phyloP scores from a whole-genome alignment of 2,329 filamentous ascomycete genomes.

The Pezicula radicicola region DNA sequence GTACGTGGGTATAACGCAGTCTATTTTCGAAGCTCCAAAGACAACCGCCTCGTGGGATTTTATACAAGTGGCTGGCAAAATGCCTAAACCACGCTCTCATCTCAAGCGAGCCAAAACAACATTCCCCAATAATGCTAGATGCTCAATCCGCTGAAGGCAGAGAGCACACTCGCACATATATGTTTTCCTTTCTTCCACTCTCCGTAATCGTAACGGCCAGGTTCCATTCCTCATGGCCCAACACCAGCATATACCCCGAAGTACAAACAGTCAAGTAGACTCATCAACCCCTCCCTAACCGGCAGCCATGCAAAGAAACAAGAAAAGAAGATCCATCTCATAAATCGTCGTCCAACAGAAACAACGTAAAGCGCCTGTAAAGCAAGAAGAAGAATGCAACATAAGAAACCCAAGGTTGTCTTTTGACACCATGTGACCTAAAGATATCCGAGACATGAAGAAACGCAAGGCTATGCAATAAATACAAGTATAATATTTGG shows the following conservation, averaged over 20 bases:
- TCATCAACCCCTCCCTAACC: background rate
- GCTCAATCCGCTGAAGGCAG: constrained; percentile 5
- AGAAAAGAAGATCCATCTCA: constrained; percentile 1
- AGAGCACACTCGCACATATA: constrained; percentile 8
- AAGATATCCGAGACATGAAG: constrained; percentile 1
- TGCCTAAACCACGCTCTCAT: background rate
- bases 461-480: constrained; percentile 26
- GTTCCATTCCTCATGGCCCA: background rate
- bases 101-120: background rate
- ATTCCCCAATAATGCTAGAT: background rate
- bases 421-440: background rate
- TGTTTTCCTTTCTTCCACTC: constrained; percentile 1
- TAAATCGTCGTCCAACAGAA: background rate
- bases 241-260: background rate
- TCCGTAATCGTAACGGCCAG: constrained; percentile 3
- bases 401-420: constrained; percentile 1
- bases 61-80: constrained; percentile 3
- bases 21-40: constrained; percentile 9
- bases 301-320: constrained; percentile 1
- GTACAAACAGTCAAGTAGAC: background rate
- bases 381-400: background rate
- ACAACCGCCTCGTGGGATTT: background rate
- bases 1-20: constrained; percentile 14
- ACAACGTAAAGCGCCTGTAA: background rate
- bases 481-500: constrained; percentile 16